A percentile compares a stretch with the other conserved stretches of the same genome.
Evolutionary conservation across 1,139 yeast genomes (phyloP).

Genomic region (Geotrichum citri-aurantii): DNA sequence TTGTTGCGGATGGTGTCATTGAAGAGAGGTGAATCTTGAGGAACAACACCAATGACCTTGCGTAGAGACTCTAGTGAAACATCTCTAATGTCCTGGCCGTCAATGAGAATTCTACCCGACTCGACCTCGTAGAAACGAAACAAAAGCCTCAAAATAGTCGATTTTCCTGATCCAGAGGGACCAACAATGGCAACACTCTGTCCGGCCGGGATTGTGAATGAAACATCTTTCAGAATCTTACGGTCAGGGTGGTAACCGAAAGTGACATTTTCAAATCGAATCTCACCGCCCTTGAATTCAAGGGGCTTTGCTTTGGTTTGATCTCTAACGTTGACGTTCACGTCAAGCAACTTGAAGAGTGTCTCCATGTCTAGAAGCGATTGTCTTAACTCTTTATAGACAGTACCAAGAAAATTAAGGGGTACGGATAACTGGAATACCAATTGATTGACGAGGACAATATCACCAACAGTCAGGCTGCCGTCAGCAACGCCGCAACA

Average conservation of each 20-base stretch:
- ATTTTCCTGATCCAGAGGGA: conserved; percentile 92
- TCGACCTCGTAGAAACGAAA: conserved; percentile 86
- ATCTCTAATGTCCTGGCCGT: conserved; percentile 81
- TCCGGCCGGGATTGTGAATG: conserved; percentile 87
- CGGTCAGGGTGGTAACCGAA: conserved; percentile 90
- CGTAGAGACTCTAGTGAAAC: conserved; percentile 75
- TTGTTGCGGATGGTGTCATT: conserved; percentile 86
- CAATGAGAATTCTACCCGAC: conserved; percentile 71
- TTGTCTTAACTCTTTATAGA: conserved; percentile 89
- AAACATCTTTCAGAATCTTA: conserved; percentile 73
- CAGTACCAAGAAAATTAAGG: conserved; percentile 87
- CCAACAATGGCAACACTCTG: conserved; percentile 89
- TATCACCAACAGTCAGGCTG: conserved; percentile 82
- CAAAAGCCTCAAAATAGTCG: conserved; percentile 75
- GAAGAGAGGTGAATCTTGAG: conserved; percentile 95
- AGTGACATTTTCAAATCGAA: conserved; percentile 81
- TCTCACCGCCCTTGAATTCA: conserved; percentile 56
- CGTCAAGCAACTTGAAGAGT: conserved; percentile 72
- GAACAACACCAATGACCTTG: conserved; percentile 79
- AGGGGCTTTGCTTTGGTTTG: conserved; percentile 58
- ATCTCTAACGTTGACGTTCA: conserved; percentile 61
- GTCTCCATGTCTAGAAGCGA: conserved; percentile 91
- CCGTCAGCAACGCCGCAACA: conserved; percentile 86
- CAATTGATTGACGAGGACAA: conserved; percentile 88
- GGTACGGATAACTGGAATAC: conserved; percentile 96